Evolutionary conservation across 2,329 filamentous ascomycete genomes (phyloP).

Genomic region (Lecanicillium sp.): DNA sequence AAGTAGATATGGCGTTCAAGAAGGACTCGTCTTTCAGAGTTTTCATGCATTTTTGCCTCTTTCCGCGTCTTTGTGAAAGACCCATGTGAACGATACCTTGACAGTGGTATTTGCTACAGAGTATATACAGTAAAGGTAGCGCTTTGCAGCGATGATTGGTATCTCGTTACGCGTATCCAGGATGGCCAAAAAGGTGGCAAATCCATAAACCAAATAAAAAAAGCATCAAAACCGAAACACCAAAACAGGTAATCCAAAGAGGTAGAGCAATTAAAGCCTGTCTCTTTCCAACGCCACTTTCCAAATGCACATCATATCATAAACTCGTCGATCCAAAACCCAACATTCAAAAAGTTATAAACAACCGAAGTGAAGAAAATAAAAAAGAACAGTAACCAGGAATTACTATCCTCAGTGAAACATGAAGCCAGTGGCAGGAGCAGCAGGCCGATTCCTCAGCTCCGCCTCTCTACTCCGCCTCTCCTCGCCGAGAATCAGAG

Average conservation of each 20-base stretch:
- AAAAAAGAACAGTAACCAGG: constrained; percentile 8
- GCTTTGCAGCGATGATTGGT: neutral
- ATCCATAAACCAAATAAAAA: constrained; percentile 10
- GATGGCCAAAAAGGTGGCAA: constrained; percentile 6
- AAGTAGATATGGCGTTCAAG: constrained; percentile 3
- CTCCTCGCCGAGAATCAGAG: constrained; percentile 43
- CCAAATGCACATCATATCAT: constrained; percentile 6
- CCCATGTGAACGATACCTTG: too few species aligned
- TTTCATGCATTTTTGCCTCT: neutral
- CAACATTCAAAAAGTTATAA: constrained; percentile 5
- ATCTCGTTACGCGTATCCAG: neutral
- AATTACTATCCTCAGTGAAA: constrained; percentile 20
- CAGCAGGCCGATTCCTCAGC: constrained; percentile 11
- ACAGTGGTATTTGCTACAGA: neutral
- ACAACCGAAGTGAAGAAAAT: constrained; percentile 10
- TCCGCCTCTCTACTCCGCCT: constrained; percentile 14
- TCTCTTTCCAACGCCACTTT: neutral
- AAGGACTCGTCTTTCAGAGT: constrained; percentile 1
- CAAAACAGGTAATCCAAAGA: neutral
- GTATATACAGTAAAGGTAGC: neutral
- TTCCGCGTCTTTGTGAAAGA: neutral
- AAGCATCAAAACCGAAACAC: neutral
- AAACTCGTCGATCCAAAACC: too few species aligned
- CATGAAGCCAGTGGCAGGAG: constrained; percentile 14
- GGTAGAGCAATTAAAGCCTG: constrained; percentile 2